Percentiles rank a stretch among this genome's conserved stretches.
Evolutionary conservation across 192 early-diverging fungal species (phyloP).

Genomic region (Geosiphon pyriformis): DNA sequence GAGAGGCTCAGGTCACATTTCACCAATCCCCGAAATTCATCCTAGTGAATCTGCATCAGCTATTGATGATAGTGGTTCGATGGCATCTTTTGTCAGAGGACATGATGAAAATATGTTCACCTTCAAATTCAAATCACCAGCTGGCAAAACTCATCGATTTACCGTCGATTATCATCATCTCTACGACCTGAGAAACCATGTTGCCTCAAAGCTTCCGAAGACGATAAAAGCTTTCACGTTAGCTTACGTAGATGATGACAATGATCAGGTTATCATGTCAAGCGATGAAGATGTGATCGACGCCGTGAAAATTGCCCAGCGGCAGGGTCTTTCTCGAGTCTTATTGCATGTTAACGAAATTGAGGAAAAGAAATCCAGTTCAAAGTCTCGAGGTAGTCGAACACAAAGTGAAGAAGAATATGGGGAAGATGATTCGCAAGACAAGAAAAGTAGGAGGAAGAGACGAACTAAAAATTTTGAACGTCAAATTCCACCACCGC

Average conservation of each 20-base stretch:
- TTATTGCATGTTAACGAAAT: conserved; percentile 57
- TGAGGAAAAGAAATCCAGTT: not conserved
- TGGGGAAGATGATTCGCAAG: not conserved
- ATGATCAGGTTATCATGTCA: conserved; percentile 77
- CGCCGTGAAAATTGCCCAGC: conserved; percentile 74
- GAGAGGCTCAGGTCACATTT: conserved; percentile 26
- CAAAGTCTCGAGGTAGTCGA: not conserved
- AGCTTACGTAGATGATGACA: conserved; percentile 89
- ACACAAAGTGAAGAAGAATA: conserved; percentile 12
- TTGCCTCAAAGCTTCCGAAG: conserved; percentile 51
- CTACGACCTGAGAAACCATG: conserved; percentile 46
- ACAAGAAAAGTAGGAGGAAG: not conserved
- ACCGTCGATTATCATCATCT: conserved; percentile 52
- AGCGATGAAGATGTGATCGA: conserved; percentile 75
- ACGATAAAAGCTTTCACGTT: conserved; percentile 44
- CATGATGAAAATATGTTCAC: conserved; percentile 44
- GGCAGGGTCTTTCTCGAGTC: conserved; percentile 71
- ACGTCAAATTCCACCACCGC: conserved; percentile 29
- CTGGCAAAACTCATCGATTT: conserved; percentile 72
- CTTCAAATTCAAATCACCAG: conserved; percentile 76
- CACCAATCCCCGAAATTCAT: conserved; percentile 48
- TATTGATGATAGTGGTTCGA: conserved; percentile 40
- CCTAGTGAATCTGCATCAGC: conserved; percentile 54
- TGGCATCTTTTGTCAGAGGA: conserved; percentile 32
- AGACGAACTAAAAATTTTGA: conserved; percentile 26